A percentile compares a stretch with the other conserved stretches of the same genome.
Evolutionary conservation across 202 grass and related monocot genomes (phyloP).

Genomic region (Musa balbisiana): DNA sequence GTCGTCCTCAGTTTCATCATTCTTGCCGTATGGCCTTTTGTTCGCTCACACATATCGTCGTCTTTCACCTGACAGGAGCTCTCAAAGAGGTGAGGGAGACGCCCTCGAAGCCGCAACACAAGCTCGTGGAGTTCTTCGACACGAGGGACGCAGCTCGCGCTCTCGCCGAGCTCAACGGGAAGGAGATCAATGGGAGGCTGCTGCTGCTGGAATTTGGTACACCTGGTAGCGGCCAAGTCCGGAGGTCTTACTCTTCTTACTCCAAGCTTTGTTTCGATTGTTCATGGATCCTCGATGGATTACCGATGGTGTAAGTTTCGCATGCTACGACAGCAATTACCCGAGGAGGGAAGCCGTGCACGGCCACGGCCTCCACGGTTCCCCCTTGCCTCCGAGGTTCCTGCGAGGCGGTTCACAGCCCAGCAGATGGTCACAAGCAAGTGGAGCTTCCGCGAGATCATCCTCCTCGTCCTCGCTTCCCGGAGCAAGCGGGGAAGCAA

Average conservation of each 20-base stretch:
- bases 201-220: conserved; percentile 67
- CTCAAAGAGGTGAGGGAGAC: conserved; percentile 88
- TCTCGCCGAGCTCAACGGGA: conserved; percentile 60
- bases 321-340: background rate
- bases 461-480: conserved; percentile 14
- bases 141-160: conserved; percentile 64
- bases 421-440: conserved; percentile 8
- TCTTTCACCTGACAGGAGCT: conserved; percentile 40
- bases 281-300: background rate
- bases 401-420: conserved; percentile 23
- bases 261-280: background rate
- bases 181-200: conserved; percentile 63
- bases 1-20: background rate
- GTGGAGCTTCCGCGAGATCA: background rate
- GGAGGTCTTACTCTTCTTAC: background rate
- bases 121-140: conserved; percentile 95
- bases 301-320: background rate
- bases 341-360: conserved; percentile 12
- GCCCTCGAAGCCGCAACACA: conserved; percentile 49
- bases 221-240: conserved; percentile 21
- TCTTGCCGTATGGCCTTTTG: background rate
- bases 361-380: conserved; percentile 26
- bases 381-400: conserved; percentile 53
- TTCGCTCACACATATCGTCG: background rate
- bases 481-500: conserved; percentile 3